A percentile compares a stretch with the other conserved stretches of the same genome.
Conservation (phyloP, 352 stramenopile genomes). For the Globisporangium cystogenes region DNA sequence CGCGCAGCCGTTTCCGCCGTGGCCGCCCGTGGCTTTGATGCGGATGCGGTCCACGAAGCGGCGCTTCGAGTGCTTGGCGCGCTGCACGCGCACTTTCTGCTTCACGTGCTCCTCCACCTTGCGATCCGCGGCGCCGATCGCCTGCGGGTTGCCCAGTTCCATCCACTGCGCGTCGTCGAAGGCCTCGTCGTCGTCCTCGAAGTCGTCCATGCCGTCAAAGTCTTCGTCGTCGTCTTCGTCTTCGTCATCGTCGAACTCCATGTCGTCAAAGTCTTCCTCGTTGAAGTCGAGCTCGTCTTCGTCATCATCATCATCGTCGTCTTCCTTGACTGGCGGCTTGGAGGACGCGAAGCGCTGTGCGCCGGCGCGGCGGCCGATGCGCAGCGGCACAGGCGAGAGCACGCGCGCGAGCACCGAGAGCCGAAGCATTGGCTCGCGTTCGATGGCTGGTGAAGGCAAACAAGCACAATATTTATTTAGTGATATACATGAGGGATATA, state of each 20-base stretch:
- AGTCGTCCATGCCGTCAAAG: no score
- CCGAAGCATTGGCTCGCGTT: constrained; percentile 34
- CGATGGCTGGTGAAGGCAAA: background rate
- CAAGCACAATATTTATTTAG: background rate
- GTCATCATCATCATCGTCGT: constrained; percentile 30
- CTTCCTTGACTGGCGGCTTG: constrained; percentile 7
- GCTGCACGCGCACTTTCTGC: constrained; percentile 79
- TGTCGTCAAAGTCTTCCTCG: constrained; percentile 40
- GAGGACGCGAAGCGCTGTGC: constrained; percentile 11
- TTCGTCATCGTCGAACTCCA: constrained; percentile 34
- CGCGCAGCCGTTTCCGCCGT: constrained; percentile 85
- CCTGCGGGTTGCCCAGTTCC: constrained; percentile 11
- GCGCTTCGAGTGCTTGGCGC: constrained; percentile 82
- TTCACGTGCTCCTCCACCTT: constrained; percentile 81
- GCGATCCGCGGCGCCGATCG: constrained; percentile 21
- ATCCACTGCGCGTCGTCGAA: constrained; percentile 10
- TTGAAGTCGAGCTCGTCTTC: constrained; percentile 31
- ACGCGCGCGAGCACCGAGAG: constrained; percentile 47
- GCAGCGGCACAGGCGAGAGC: constrained; percentile 36
- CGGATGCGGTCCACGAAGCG: constrained; percentile 89
- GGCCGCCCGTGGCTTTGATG: constrained; percentile 83
- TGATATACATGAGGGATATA: no score
- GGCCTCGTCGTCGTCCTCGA: constrained; percentile 16
- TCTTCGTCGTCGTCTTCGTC: constrained; percentile 24
- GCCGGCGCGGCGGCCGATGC: constrained; percentile 18